A percentile compares a stretch with the other conserved stretches of the same genome.
phyloP scores from a whole-genome alignment of 805 yeast species.

The Candida coquimbonensis region DNA sequence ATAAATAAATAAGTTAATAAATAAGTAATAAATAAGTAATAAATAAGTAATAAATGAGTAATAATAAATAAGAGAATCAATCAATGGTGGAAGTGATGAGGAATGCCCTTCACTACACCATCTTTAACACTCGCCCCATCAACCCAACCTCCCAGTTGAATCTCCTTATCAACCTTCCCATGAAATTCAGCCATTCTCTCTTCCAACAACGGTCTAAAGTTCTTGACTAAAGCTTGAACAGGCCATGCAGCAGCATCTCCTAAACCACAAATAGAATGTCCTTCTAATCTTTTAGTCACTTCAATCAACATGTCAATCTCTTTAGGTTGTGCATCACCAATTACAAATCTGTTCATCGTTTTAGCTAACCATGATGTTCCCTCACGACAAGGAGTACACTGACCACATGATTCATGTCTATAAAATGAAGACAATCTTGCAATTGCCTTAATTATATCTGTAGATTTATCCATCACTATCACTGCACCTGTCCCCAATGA shows the following conservation, averaged over 20 bases:
- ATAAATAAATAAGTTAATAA: slow-evolving; percentile 2
- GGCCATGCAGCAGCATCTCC: slow-evolving; percentile 97
- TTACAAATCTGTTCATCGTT: slow-evolving; percentile 76
- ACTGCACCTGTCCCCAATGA: slow-evolving; percentile 93
- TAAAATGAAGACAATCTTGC: slow-evolving; percentile 80
- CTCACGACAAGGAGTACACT: slow-evolving; percentile 92
- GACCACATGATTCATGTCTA: slow-evolving; percentile 92
- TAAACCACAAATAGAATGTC: slow-evolving; percentile 86
- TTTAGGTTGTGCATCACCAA: slow-evolving; percentile 72
- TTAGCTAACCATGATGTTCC: slow-evolving; percentile 82
- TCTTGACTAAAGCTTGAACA: slow-evolving; percentile 78
- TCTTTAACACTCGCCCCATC: slow-evolving; percentile 48
- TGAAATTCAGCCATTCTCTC: slow-evolving; percentile 65
- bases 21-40: background rate
- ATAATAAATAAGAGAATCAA: background rate
- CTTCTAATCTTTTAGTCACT: slow-evolving; percentile 81
- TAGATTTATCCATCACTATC: slow-evolving; percentile 81
- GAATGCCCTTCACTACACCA: slow-evolving; percentile 60
- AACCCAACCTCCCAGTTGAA: slow-evolving; percentile 76
- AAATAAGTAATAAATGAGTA: slow-evolving; percentile 5
- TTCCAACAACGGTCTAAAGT: slow-evolving; percentile 76
- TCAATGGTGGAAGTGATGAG: slow-evolving; percentile 25
- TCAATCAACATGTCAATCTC: slow-evolving; percentile 84
- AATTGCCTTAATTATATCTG: slow-evolving; percentile 79
- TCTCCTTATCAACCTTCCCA: slow-evolving; percentile 24